These are phyloP conservation scores for Backusella tuberculispora DNA, from an alignment of 192 early-diverging fungal genomes.

Conservation along the genomic window DNA sequence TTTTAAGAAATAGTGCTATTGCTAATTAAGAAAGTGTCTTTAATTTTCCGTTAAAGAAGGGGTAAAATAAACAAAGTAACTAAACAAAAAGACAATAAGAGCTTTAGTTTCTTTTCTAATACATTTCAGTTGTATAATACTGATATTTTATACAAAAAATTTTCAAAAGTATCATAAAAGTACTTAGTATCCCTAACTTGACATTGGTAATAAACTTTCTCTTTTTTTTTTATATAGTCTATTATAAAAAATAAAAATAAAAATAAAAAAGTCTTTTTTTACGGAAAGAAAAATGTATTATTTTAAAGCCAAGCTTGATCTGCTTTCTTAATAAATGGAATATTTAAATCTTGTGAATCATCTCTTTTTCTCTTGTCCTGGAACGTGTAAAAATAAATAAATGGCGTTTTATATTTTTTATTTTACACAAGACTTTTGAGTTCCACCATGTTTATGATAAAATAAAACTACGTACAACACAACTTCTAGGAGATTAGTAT, in stretches of 20 bases:
- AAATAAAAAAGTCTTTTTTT: too few relatives aligned
- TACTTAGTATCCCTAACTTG: neutral
- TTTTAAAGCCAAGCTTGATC: too few relatives aligned
- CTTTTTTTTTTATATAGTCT: neutral
- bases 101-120: too few relatives aligned
- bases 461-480: constrained; percentile 2
- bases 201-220: neutral
- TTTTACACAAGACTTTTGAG: constrained; percentile 6
- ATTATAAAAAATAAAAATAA: neutral
- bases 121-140: too few relatives aligned
- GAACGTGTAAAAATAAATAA: constrained; percentile 11
- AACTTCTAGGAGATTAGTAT: neutral
- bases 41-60: neutral
- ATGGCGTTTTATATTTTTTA: neutral
- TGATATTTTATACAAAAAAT: too few relatives aligned
- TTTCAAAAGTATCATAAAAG: too few relatives aligned
- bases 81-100: neutral
- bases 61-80: neutral
- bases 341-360: neutral
- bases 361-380: neutral
- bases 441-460: constrained; percentile 13
- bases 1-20: constrained; percentile 3
- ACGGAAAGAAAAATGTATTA: too few relatives aligned
- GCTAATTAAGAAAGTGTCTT: neutral
- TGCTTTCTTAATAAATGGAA: too few relatives aligned